Conservation (phyloP, 1,284 basidiomycete genomes). For the Sporisorium sorghi region DNA sequence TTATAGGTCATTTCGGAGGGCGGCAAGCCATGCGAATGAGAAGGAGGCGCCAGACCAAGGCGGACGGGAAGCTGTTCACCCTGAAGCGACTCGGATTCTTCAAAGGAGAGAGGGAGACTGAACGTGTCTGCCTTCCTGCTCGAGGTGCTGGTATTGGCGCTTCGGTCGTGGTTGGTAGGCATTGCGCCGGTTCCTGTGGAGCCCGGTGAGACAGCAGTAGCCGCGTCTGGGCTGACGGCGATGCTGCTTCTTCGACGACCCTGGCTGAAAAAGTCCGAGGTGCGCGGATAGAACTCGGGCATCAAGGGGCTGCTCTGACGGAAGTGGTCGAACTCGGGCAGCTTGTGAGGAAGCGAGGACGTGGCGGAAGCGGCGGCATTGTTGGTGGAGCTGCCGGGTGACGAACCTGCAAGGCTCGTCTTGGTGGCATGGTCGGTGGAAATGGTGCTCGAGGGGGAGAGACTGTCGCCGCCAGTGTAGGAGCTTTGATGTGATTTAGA, state of each 20-base stretch:
- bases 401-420: slow-evolving; percentile 25
- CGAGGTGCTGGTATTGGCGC: neutral
- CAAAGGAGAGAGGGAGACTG: slow-evolving; percentile 32
- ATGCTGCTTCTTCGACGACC: slow-evolving; percentile 36
- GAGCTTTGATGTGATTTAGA: slow-evolving; percentile 36
- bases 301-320: slow-evolving; percentile 36
- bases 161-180: neutral
- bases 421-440: slow-evolving; percentile 26
- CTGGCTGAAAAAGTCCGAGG: slow-evolving; percentile 51
- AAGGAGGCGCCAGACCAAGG: slow-evolving; percentile 55
- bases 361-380: neutral
- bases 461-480: slow-evolving; percentile 29
- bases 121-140: slow-evolving; percentile 31
- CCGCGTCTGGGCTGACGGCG: slow-evolving; percentile 15
- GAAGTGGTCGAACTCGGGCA: slow-evolving; percentile 53
- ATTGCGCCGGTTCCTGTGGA: neutral
- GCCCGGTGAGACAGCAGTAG: neutral
- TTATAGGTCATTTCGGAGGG: slow-evolving; percentile 41
- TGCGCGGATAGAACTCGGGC: slow-evolving; percentile 48
- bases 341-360: slow-evolving; percentile 25
- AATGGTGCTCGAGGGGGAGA: slow-evolving; percentile 34
- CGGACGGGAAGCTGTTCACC: slow-evolving; percentile 54
- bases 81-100: slow-evolving; percentile 30
- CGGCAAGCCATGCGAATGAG: slow-evolving; percentile 25
- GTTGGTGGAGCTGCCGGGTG: slow-evolving; percentile 26